These are phyloP conservation scores for Primulina huaijiensis DNA, from an alignment of 257 asterid species.

Conservation along the genomic window DNA sequence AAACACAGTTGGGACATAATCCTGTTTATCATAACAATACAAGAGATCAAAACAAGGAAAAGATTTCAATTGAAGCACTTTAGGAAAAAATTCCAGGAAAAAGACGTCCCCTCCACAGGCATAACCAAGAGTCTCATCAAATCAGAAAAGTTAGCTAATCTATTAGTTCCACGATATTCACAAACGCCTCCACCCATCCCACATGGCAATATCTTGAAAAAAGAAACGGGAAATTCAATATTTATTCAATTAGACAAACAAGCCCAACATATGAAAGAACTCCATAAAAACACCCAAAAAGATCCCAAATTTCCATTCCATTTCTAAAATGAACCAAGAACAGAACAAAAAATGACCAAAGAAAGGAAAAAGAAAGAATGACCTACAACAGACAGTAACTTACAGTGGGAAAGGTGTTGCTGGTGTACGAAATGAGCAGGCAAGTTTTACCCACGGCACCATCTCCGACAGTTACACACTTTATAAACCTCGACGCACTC, in stretches of 20 bases:
- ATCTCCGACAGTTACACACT: conserved; percentile 82
- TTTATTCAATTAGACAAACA: conserved; percentile 1
- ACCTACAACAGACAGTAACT: not conserved
- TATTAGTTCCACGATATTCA: conserved; percentile 12
- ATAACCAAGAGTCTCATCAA: not conserved
- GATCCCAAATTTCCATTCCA: not conserved
- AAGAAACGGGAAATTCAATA: not conserved
- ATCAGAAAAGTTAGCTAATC: conserved; percentile 1
- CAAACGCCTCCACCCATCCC: not conserved
- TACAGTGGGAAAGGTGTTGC: conserved; percentile 77
- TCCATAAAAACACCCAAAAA: conserved; percentile 2
- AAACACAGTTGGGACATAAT: conserved; percentile 87
- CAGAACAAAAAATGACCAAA: not conserved
- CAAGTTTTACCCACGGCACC: conserved; percentile 90
- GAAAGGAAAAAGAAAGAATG: not conserved
- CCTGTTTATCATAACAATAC: conserved; percentile 36
- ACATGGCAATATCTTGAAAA: not conserved
- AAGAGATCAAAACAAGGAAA: not conserved
- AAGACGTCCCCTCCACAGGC: not conserved
- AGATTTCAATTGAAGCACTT: conserved; percentile 1
- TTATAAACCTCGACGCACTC: conserved; percentile 78
- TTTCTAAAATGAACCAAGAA: not conserved
- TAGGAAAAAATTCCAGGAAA: not conserved
- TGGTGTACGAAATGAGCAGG: conserved; percentile 79
- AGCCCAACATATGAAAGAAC: not conserved